Conservation (phyloP, 1,284 basidiomycete genomes). For the Fistulina hepatica region DNA sequence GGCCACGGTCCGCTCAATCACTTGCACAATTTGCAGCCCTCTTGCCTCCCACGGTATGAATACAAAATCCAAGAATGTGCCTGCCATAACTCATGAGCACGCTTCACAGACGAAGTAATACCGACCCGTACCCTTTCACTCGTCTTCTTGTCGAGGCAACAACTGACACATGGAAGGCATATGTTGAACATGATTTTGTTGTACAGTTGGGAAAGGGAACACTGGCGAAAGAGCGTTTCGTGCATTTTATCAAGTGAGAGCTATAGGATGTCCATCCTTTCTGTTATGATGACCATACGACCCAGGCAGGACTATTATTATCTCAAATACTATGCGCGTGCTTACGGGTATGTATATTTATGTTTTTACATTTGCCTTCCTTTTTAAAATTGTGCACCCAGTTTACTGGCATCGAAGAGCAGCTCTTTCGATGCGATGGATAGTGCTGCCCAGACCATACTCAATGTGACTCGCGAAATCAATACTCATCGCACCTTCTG, state of each 20-base stretch:
- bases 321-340: conserved; percentile 69
- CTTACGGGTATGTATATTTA: conserved; percentile 42
- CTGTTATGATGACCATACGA: conserved; percentile 3
- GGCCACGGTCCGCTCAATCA: conserved; percentile 89
- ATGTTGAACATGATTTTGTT: conserved; percentile 80
- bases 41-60: conserved; percentile 50
- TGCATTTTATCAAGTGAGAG: conserved; percentile 76
- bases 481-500: conserved; percentile 68
- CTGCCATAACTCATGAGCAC: conserved; percentile 1
- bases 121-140: conserved; percentile 61
- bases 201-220: conserved; percentile 62
- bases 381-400: conserved; percentile 20
- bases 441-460: conserved; percentile 55
- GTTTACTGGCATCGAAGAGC: conserved; percentile 73
- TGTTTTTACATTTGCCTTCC: background rate
- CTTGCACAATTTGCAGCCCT: conserved; percentile 47
- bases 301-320: conserved; percentile 68
- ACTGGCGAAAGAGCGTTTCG: conserved; percentile 54
- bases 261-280: background rate
- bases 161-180: conserved; percentile 54
- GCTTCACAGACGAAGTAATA: conserved; percentile 41
- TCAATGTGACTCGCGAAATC: conserved; percentile 60
- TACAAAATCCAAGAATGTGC: conserved; percentile 6
- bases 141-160: conserved; percentile 55
- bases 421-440: conserved; percentile 53